Conservation (phyloP, 768 basidiomycete species). For the Phallus indusiatus region DNA sequence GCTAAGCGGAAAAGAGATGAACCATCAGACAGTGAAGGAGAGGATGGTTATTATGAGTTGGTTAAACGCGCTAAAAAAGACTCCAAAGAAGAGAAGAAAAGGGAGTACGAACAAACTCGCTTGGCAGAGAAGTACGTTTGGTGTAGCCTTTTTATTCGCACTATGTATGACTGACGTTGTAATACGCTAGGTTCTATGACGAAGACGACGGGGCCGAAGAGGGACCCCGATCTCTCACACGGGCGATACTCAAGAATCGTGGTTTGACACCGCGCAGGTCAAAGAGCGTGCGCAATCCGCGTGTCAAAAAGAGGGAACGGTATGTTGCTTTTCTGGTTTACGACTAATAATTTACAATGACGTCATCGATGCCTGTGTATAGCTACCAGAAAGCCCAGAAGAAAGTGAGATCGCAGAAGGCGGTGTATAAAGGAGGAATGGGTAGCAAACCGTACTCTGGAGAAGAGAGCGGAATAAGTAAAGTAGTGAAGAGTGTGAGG, state of each 20-base stretch:
- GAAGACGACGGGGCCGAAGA: conserved; percentile 30
- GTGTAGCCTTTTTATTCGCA: background rate
- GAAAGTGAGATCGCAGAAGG: conserved; percentile 79
- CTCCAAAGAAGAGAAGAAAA: conserved; percentile 72
- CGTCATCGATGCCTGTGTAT: background rate
- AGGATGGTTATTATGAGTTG: conserved; percentile 84
- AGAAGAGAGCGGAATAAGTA: conserved; percentile 82
- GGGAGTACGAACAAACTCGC: conserved; percentile 61
- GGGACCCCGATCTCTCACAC: conserved; percentile 83
- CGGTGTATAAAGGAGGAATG: conserved; percentile 86
- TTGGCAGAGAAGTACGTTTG: conserved; percentile 47
- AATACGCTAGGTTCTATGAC: conserved; percentile 20
- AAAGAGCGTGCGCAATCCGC: conserved; percentile 89
- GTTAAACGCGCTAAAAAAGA: conserved; percentile 66
- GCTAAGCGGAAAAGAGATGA: conserved; percentile 28
- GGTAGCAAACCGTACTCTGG: conserved; percentile 74
- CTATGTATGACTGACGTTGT: conserved; percentile 5
- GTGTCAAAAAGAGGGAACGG: conserved; percentile 89
- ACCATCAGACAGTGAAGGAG: conserved; percentile 28
- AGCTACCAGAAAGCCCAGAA: conserved; percentile 92
- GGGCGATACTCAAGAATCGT: conserved; percentile 87
- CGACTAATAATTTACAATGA: background rate
- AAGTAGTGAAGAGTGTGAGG: conserved; percentile 78
- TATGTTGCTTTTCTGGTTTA: conserved; percentile 3
- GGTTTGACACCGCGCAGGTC: conserved; percentile 86